phyloP scores from a whole-genome alignment of 345 rosid genomes.

The Salix caprea region DNA sequence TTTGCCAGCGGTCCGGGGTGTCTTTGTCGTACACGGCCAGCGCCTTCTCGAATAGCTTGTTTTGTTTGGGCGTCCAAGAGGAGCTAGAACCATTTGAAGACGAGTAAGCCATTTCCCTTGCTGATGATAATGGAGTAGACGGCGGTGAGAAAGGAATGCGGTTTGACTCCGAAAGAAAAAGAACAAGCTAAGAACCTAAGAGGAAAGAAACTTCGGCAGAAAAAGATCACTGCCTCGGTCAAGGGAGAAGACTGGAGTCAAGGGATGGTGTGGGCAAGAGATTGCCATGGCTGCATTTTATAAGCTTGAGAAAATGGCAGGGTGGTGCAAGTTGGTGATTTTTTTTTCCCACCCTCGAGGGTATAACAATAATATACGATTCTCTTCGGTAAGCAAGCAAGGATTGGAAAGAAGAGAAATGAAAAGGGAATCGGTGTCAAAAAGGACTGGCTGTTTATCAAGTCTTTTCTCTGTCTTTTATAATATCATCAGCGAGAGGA shows the following conservation, averaged over 20 bases:
- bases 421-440: constrained; percentile 25
- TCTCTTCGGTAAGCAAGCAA: constrained; percentile 35
- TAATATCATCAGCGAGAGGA: constrained; percentile 27
- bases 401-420: constrained; percentile 15
- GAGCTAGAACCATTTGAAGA: constrained; percentile 45
- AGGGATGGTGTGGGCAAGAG: constrained; percentile 36
- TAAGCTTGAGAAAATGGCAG: constrained; percentile 31
- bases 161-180: not conserved
- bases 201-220: constrained; percentile 5
- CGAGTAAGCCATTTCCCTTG: constrained; percentile 14
- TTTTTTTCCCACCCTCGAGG: not conserved
- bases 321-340: constrained; percentile 43
- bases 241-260: constrained; percentile 39
- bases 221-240: constrained; percentile 16
- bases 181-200: constrained; percentile 1
- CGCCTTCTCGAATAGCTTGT: constrained; percentile 83
- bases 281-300: constrained; percentile 36
- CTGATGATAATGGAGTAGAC: not conserved
- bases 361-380: constrained; percentile 32
- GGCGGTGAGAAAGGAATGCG: not conserved
- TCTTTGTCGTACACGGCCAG: constrained; percentile 76
- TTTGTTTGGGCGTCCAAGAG: constrained; percentile 69
- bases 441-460: constrained; percentile 19
- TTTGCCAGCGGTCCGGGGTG: constrained; percentile 93
- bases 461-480: constrained; percentile 30